phyloP scores from a whole-genome alignment of 73 alveolate genomes.

The Symbiodinium natans region DNA sequence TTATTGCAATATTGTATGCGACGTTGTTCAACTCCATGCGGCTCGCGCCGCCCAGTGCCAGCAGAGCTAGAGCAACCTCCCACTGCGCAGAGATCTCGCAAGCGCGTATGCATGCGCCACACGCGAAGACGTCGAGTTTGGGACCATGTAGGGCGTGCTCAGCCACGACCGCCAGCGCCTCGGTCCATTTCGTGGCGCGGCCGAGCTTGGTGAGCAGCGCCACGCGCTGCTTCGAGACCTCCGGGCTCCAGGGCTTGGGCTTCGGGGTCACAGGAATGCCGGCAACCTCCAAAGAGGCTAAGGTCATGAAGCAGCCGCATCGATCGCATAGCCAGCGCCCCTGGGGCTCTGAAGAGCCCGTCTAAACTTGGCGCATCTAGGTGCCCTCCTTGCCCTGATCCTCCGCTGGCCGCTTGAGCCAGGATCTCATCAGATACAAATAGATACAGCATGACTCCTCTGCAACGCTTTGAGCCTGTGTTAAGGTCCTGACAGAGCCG shows the following conservation, averaged over 20 bases:
- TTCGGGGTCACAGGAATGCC: no score
- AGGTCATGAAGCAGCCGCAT: conserved; percentile 12
- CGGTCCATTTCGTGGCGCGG: conserved; percentile 14
- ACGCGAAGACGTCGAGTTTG: conserved; percentile 61
- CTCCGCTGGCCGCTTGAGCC: no score
- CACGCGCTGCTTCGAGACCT: conserved; percentile 62
- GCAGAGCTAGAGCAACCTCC: conserved; percentile 13
- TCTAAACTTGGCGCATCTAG: no score
- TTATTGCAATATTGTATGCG: not conserved
- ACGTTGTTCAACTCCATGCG: not conserved
- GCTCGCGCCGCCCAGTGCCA: not conserved
- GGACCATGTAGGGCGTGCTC: not conserved
- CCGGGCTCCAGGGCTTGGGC: not conserved
- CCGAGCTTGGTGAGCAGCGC: conserved; percentile 49
- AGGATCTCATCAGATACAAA: no score
- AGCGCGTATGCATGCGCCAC: conserved; percentile 54
- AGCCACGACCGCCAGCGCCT: conserved; percentile 47
- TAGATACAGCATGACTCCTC: no score
- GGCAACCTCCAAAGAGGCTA: not conserved
- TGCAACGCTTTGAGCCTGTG: no score
- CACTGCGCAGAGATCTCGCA: conserved; percentile 50
- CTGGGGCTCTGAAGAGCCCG: no score
- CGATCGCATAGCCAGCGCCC: no score
- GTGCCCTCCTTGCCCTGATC: no score
- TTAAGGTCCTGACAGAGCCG: no score